Conservation (phyloP, 1,284 basidiomycete genomes). For the Melampsora medusae region DNA sequence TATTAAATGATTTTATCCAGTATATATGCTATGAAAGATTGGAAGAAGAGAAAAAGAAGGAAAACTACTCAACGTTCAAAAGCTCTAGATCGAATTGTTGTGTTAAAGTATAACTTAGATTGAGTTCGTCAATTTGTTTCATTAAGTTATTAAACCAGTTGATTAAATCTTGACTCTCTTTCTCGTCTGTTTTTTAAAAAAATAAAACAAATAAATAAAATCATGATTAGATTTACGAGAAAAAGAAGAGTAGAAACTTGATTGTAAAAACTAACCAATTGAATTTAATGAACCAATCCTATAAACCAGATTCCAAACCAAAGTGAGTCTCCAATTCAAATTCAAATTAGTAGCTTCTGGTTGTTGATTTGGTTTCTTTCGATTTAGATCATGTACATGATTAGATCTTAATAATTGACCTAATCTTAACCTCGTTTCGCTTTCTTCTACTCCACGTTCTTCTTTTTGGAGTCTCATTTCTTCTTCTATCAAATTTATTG, state of each 20-base stretch:
- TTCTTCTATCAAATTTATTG: neutral
- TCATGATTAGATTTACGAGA: neutral
- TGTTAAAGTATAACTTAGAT: conserved; percentile 12
- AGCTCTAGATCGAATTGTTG: conserved; percentile 23
- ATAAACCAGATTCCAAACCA: conserved; percentile 11
- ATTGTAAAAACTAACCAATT: neutral
- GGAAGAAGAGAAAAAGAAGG: neutral
- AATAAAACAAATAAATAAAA: neutral
- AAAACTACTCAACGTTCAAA: conserved; percentile 23
- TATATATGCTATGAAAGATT: neutral
- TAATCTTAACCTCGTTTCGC: neutral
- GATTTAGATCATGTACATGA: conserved; percentile 31
- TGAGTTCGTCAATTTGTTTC: conserved; percentile 7
- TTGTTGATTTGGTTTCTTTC: neutral
- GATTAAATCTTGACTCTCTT: neutral
- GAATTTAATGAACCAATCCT: conserved; percentile 6
- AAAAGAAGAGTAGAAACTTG: neutral
- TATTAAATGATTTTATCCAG: neutral
- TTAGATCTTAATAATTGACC: conserved; percentile 5
- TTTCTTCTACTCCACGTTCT: neutral
- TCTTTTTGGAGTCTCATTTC: neutral
- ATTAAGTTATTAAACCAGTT: conserved; percentile 21
- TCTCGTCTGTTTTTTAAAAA: neutral
- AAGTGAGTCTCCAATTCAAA: conserved; percentile 18
- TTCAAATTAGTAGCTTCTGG: neutral